These are phyloP conservation scores for Astrocystis sublimbata DNA, from an alignment of 495 filamentous ascomycete species.

Conservation along the genomic window DNA sequence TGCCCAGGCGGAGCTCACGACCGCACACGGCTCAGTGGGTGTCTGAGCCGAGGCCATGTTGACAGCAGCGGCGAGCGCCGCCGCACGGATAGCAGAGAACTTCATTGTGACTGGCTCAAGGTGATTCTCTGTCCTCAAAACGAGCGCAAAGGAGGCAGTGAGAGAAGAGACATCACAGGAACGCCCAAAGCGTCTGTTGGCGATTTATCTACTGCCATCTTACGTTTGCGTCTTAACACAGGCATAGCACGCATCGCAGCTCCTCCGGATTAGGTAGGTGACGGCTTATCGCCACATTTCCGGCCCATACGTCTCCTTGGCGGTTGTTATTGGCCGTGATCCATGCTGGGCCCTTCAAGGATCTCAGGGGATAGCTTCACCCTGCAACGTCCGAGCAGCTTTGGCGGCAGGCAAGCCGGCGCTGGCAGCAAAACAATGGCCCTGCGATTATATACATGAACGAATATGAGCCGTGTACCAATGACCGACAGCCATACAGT, in stretches of 20 bases:
- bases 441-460: neutral
- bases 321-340: constrained; percentile 4
- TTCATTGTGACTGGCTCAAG: constrained; percentile 9
- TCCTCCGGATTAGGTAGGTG: constrained; percentile 21
- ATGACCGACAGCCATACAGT: neutral
- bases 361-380: neutral
- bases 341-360: constrained; percentile 1
- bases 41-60: constrained; percentile 17
- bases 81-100: constrained; percentile 17
- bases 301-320: constrained; percentile 1
- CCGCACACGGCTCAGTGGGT: constrained; percentile 39
- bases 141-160: constrained; percentile 4
- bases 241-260: constrained; percentile 13
- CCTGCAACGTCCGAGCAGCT: neutral
- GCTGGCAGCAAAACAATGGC: neutral
- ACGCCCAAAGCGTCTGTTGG: neutral
- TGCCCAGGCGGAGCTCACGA: constrained; percentile 44
- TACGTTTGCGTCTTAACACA: constrained; percentile 7
- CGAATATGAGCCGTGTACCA: neutral
- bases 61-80: constrained; percentile 15
- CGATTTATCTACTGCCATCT: constrained; percentile 2
- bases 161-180: neutral
- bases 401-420: neutral
- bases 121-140: neutral
- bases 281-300: constrained; percentile 8